Base-by-base conservation (phyloP, 2,329 filamentous ascomycete genomes). In the Furcasterigmium sp. region DNA sequence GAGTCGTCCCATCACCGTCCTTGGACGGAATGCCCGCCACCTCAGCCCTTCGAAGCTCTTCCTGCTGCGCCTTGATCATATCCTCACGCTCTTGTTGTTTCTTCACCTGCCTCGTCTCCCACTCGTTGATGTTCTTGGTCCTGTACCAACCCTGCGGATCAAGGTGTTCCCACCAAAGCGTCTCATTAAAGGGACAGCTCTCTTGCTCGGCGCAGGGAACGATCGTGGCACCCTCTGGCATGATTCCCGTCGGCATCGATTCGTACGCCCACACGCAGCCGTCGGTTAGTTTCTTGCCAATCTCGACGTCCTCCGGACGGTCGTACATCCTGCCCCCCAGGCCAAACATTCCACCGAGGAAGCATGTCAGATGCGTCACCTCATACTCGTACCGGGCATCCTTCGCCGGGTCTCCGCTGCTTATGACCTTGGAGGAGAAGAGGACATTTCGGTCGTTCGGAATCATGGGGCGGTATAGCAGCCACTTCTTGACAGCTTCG, bases 381-480 rank as follows among this genome's bases (percentile, higher is more conserved):
- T 85, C 77, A 55, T 84, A 87, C 37, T 81, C 62, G 13, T 70
- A 72, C 17, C 42, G 48, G 11, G 68, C 56, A 9, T 71, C 63
- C 8, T 55, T 51, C 36, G 65, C 61, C 2, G 58, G 67, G 3
- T 70, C 62, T 13, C 72, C 71, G 2, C 54, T 59, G 9, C 75
- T 72, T 37, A 58, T 67, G n/a, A 78, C 61, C 51, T 80, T 81
- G 19, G 85, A 84, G 0, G 86, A 79, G 47, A 93, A 80, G 3
- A 93, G 72, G n/a, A 93, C 77, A 10, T 35, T 17, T 17, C 32
- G 15, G 46, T 91, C 79, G 42, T 78, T 70, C 7, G 75, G 69
- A 17, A 81, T 76, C 79, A 93, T 85, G 1, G 90, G 89, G 5
- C 84, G 77, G 64, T 80, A 95, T 45, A 95, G 78, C 9, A 95